Percentiles rank a stretch among this genome's conserved stretches.
Evolutionary conservation across 768 basidiomycete species (phyloP).

Genomic region (Panellus pusillus): DNA sequence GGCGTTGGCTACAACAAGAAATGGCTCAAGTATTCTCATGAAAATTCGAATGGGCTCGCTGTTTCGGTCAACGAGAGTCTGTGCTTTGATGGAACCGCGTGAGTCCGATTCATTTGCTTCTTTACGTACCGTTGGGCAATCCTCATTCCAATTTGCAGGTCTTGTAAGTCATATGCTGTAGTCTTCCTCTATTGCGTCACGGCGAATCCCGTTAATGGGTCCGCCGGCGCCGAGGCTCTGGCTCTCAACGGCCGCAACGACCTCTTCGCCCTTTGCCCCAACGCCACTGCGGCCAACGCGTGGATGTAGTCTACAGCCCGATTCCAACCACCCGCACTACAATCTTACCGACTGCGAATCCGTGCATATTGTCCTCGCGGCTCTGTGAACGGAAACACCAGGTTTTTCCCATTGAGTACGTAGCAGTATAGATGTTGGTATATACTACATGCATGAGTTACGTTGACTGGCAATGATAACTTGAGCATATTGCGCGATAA

Average conservation of each 20-base stretch:
- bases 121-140: no score
- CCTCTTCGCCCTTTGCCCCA: slow-evolving; percentile 28
- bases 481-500: neutral
- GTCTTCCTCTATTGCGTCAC: slow-evolving; percentile 9
- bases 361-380: neutral
- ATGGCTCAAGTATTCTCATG: slow-evolving; percentile 13
- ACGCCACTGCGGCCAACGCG: slow-evolving; percentile 24
- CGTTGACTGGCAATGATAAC: slow-evolving; percentile 16
- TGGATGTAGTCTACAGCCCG: slow-evolving; percentile 30
- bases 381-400: no score
- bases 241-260: slow-evolving; percentile 12
- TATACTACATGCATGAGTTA: slow-evolving; percentile 6
- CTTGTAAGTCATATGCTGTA: neutral
- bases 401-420: no score
- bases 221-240: slow-evolving; percentile 13
- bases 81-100: slow-evolving; percentile 14
- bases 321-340: slow-evolving; percentile 29
- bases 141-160: neutral
- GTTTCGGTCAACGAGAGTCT: slow-evolving; percentile 9
- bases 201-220: slow-evolving; percentile 10
- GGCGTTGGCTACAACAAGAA: slow-evolving; percentile 14
- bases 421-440: no score
- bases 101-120: neutral
- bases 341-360: slow-evolving; percentile 6
- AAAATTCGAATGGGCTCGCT: slow-evolving; percentile 7